Percentiles rank a stretch among this genome's conserved stretches.
Evolutionary conservation across 139 green algal species (phyloP).

Genomic region (Chlorella sorokiniana): DNA sequence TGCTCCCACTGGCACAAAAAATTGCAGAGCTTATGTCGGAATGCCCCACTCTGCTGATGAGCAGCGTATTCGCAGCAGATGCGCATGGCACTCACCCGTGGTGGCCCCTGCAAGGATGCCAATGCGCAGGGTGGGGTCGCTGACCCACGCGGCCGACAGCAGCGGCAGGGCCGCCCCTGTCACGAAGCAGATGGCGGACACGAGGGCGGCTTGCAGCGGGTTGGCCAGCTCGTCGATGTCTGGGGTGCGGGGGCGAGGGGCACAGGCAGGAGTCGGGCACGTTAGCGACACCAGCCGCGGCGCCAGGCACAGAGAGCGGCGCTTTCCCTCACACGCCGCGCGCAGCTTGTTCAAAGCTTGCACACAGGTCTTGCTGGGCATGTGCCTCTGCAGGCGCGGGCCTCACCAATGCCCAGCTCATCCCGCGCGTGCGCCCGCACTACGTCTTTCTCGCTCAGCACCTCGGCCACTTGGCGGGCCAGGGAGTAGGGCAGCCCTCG

Average conservation of each 20-base stretch:
- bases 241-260: neutral
- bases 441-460: slow-evolving; percentile 76
- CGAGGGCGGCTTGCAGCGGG: slow-evolving; percentile 68
- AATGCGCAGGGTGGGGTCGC: slow-evolving; percentile 45
- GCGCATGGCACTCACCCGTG: slow-evolving; percentile 5
- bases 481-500: slow-evolving; percentile 69
- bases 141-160: slow-evolving; percentile 67
- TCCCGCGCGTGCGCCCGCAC: slow-evolving; percentile 85
- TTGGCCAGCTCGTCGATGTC: slow-evolving; percentile 88
- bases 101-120: slow-evolving; percentile 48
- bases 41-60: neutral
- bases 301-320: too few relatives aligned
- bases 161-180: slow-evolving; percentile 74
- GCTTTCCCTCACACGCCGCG: too few relatives aligned
- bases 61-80: neutral
- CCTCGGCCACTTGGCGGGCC: slow-evolving; percentile 59
- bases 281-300: too few relatives aligned
- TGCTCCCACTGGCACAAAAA: neutral
- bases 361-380: too few relatives aligned
- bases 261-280: too few relatives aligned
- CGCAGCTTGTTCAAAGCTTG: neutral
- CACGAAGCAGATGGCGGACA: slow-evolving; percentile 65
- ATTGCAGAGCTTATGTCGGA: neutral
- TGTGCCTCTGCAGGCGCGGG: neutral
- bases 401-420: slow-evolving; percentile 81